Evolutionary conservation across 2,329 filamentous ascomycete genomes (phyloP), one percentile per base, ranked within the genome.

Genomic region (Monosporascus sp.): DNA sequence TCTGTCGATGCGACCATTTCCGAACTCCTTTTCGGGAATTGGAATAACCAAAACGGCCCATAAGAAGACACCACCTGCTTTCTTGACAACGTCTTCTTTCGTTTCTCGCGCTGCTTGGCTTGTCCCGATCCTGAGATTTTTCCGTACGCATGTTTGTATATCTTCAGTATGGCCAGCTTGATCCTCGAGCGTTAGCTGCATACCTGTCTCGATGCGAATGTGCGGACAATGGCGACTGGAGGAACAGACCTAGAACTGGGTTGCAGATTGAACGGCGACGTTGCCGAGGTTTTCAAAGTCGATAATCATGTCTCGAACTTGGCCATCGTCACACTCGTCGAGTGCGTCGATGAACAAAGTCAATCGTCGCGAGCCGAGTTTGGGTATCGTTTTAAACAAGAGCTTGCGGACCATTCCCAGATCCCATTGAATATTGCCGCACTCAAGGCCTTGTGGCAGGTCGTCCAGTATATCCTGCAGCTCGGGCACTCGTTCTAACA

Each of bases 1-100:
- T 3, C 51, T 48, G 27, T 58, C 38, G 8, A 68, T 55, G 0
- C 61, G 52, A 0, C 71, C 73, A 0, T 60, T 45, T 0, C 62
- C 49, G 14, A 64, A 59, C 19, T 73, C 71, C 0, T 60, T 59
- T 37, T 75, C 74, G 1, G 77, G 53, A 0, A 76, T 72, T 0
- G 66, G 54, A 1, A 73, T 59, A 0, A 76, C 74, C 0, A 77
- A 50, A 0, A 70, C 66, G 4, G 72, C 65, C 75, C 75, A 78
- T 41, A 79, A 63, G 20, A 80, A 80, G 0, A 79, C 64, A 0
- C 72, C 71, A 0, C 69, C 64, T 2, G 76, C 68, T 43, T 73
- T 77, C 1, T 65, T 31, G 0, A 68, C 48, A 1, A 79, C 56
- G 0, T 69, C 56, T 0, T 50, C 45, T 8, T 58, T 51, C 38